Conservation (phyloP, 2,329 filamentous ascomycete species). For the Ceratocystis papillata region DNA sequence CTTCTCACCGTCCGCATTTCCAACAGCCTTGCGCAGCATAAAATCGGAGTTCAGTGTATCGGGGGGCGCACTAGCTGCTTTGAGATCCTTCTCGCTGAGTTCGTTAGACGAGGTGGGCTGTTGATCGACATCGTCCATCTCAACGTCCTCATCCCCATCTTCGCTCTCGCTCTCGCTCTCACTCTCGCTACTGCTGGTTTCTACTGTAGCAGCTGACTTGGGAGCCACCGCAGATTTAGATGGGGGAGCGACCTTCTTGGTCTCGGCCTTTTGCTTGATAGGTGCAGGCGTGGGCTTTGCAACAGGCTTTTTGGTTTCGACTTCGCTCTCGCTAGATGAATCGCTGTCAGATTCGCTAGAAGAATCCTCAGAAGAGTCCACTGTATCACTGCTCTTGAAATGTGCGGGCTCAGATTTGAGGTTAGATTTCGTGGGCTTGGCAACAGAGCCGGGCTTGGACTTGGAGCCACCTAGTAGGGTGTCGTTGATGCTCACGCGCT, state of each 20-base stretch:
- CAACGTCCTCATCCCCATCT: slow-evolving; percentile 24
- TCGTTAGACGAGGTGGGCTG: slow-evolving; percentile 25
- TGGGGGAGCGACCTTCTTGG: slow-evolving; percentile 22
- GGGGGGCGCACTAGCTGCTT: slow-evolving; percentile 24
- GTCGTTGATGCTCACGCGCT: slow-evolving; percentile 17
- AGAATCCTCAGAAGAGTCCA: slow-evolving; percentile 17
- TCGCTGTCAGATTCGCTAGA: slow-evolving; percentile 28
- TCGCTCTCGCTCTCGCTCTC: slow-evolving; percentile 24
- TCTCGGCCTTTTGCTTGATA: slow-evolving; percentile 19
- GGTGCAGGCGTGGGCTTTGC: slow-evolving; percentile 26
- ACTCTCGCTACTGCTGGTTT: slow-evolving; percentile 15
- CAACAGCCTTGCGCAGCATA: slow-evolving; percentile 40
- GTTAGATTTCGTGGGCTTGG: slow-evolving; percentile 16
- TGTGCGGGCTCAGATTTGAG: slow-evolving; percentile 13
- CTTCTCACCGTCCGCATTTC: slow-evolving; percentile 35
- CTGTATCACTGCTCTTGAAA: slow-evolving; percentile 16
- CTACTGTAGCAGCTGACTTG: background rate
- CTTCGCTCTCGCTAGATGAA: slow-evolving; percentile 26
- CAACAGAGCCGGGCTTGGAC: slow-evolving; percentile 8
- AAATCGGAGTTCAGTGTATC: slow-evolving; percentile 44
- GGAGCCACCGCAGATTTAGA: slow-evolving; percentile 27
- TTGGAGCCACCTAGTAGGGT: slow-evolving; percentile 13
- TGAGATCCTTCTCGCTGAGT: slow-evolving; percentile 28
- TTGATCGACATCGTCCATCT: slow-evolving; percentile 27
- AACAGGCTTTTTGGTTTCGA: slow-evolving; percentile 28